Conservation (phyloP, 495 filamentous ascomycete species). For the Aspergillus nidulans region DNA sequence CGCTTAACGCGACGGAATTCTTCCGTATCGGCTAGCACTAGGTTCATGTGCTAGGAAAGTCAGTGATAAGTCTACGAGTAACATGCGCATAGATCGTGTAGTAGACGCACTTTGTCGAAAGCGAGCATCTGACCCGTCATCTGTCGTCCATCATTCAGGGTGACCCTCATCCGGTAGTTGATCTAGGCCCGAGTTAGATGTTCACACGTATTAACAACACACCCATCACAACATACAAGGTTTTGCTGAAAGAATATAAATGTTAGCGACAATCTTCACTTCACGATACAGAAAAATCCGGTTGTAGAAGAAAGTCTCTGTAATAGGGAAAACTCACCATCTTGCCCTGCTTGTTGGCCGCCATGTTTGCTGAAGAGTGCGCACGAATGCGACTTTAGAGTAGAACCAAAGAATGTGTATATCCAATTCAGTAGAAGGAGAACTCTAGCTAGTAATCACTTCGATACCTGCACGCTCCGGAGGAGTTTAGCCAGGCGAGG, state of each 20-base stretch:
- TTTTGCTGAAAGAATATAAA: constrained; percentile 66
- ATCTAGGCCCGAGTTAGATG: constrained; percentile 58
- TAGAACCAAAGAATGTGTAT: constrained; percentile 51
- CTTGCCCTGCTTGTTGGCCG: constrained; percentile 91
- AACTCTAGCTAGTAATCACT: constrained; percentile 24
- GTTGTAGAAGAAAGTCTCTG: no score
- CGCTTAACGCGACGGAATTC: constrained; percentile 95
- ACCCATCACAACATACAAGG: constrained; percentile 65
- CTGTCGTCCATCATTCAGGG: constrained; percentile 90
- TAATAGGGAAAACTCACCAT: constrained; percentile 67
- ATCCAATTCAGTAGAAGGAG: constrained; percentile 20
- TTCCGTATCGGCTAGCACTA: constrained; percentile 97
- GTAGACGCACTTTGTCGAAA: constrained; percentile 77
- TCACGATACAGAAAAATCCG: no score
- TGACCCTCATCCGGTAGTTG: constrained; percentile 98
- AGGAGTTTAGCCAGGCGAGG: constrained; percentile 13
- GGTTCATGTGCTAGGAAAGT: constrained; percentile 83
- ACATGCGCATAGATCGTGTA: neutral
- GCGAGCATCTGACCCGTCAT: constrained; percentile 97
- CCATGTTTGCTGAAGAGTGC: constrained; percentile 60
- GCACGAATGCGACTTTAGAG: constrained; percentile 64
- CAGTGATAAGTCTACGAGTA: constrained; percentile 16
- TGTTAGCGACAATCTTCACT: no score
- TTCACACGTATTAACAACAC: neutral
- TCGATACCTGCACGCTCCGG: constrained; percentile 15